Percentiles rank a stretch among this genome's conserved stretches.
phyloP scores from a whole-genome alignment of 108 stramenopile species.

The Stephanodiscus triporus region DNA sequence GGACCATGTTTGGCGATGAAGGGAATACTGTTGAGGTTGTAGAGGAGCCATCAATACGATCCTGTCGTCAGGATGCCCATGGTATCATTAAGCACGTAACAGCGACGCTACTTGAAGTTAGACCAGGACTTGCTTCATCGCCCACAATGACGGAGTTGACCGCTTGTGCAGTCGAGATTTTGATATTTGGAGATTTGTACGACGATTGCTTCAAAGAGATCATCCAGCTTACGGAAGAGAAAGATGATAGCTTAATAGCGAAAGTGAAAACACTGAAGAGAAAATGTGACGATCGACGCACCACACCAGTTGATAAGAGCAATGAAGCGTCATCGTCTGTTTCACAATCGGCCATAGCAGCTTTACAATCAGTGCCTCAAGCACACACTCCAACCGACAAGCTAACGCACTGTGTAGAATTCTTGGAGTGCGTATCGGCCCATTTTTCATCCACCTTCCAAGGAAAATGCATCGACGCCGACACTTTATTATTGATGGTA shows the following conservation, averaged over 20 bases:
- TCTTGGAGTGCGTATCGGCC: conserved; percentile 74
- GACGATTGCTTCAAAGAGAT: conserved; percentile 50
- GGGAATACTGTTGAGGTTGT: conserved; percentile 3
- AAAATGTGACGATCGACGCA: conserved; percentile 1
- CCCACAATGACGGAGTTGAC: conserved; percentile 72
- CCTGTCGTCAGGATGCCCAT: conserved; percentile 77
- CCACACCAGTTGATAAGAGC: conserved; percentile 1
- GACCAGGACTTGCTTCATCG: conserved; percentile 71
- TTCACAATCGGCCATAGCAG: conserved; percentile 59
- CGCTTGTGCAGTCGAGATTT: conserved; percentile 72
- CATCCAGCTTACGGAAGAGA: conserved; percentile 30
- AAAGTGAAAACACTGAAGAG: conserved; percentile 53
- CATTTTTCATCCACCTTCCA: conserved; percentile 52
- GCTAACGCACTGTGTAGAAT: conserved; percentile 65
- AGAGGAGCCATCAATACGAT: conserved; percentile 11
- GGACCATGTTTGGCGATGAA: conserved; percentile 31
- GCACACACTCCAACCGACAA: conserved; percentile 78
- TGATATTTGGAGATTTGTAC: conserved; percentile 87
- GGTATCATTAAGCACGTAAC: conserved; percentile 87
- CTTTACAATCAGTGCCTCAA: conserved; percentile 59
- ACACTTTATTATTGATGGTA: conserved; percentile 77
- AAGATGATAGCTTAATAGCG: conserved; percentile 42
- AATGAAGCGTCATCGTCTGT: conserved; percentile 24
- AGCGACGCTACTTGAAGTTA: conserved; percentile 77
- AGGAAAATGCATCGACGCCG: conserved; percentile 67